Evolutionary conservation across 495 filamentous ascomycete species (phyloP), one percentile per base, ranked within the genome.

Genomic region (Xylaria sp.): DNA sequence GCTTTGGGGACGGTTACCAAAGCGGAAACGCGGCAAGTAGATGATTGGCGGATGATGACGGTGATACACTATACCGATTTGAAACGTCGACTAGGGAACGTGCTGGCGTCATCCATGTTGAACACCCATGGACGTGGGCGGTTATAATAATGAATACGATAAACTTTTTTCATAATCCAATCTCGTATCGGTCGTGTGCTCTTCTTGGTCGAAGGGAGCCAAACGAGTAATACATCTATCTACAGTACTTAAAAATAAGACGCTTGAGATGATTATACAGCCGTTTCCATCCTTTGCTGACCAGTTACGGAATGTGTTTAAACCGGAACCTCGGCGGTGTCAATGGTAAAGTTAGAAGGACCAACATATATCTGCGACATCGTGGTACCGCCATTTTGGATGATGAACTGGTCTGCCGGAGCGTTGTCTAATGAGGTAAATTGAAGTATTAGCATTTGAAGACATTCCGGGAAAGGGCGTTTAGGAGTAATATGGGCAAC

Each of bases 331-430:
- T 67, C 48, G n/a, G 19, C 19, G 24, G 46, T 29, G 9, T 35
- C 48, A 19, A 67, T 67, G 31, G 64, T 67, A 14, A 67, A 67
- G 8, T 67, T 67, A 2, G 29, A 12, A 41, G 64, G 64, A 15
- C 64, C 64, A 43, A 67, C 35, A 11, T 67, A 67, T 29, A 5
- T 37, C 64, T 67, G 46, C 21, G 46, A 53, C 11, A 26, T 55
- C 5, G 48, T 26, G 8, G 19, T 67, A 21, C 46, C 48, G 7
- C 35, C 31, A 4, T 53, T 40, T 9, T 53, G 6, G n/a, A 53
- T 24, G 29, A 43, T 67, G 26, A 67, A 55, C 33, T 67, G 64
- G 29, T 67, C 64, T 55, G 64, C 31, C 17, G 64, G 5, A 55
- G 48, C 64, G 24, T 8, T 40, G 12, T 67, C 64, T 65, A 37